Base-by-base conservation (phyloP, 208 protist genomes). In the Pavlovales sp. region DNA sequence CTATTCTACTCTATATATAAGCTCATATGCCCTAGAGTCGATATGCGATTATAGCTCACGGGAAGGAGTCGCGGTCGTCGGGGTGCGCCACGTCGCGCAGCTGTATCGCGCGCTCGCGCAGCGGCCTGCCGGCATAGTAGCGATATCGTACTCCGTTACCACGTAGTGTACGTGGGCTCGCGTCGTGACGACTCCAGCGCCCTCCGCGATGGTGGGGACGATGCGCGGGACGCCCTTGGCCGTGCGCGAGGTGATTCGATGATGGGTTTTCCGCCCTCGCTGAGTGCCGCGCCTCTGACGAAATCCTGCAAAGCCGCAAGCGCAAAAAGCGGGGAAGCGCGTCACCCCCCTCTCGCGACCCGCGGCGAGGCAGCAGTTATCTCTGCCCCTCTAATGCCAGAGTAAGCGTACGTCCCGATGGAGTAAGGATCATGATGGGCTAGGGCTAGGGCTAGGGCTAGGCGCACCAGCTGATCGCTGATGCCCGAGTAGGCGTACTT, bases 191-290 rank as follows among this genome's bases (percentile, higher is more conserved):
- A 90, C 88, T 7, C 88, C 88, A 7, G 88, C 83, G 57, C 88
- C 88, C 34, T 7, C 81, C 39, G n/a, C 7, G 36, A 90, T 37
- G 11, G 20, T 44, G 80, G 34, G 34, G 80, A 90, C 88, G 38
- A 90, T 90, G 39, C 87, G 39, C 11, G 11, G 8, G 40, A 41
- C 82, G n/a, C 42, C 88, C 77, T 90, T 90, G 34, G 7, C 82
- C 37, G 88, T 90, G 87, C 34, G n/a, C 38, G 88, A 90, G 36
- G 88, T 67, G 84, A 90, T 22, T 87, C 87, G 20, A 82, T 88
- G 87, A 90, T 90, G 8, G 88, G 88, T 66, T 89, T 88, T 30
- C 88, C 88, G n/a, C 88, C 88, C 14, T 90, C 38, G 81, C 81
- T 89, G 40, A 90, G 41, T 22, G 88, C 88, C 7, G 88, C 88